A percentile compares a stretch with the other conserved stretches of the same genome.
Conservation (phyloP, 306 rosid species). For the Lupinus albus region DNA sequence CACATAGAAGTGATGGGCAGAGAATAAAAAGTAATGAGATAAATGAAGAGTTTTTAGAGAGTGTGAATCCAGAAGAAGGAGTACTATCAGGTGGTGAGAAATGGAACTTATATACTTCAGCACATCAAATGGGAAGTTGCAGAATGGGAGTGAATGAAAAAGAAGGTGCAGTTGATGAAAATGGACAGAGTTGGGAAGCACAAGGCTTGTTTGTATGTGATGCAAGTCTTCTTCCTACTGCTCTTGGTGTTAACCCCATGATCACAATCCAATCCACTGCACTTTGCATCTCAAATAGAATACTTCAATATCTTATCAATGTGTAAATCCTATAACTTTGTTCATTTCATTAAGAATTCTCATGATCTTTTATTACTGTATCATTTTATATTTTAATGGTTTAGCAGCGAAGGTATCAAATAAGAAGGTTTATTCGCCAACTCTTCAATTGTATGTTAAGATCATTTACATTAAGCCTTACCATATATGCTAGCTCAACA, state of each 20-base stretch:
- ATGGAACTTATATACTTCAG: conserved; percentile 57
- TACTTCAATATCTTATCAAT: conserved; percentile 26
- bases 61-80: conserved; percentile 46
- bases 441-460: no score
- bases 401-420: neutral
- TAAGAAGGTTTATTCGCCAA: no score
- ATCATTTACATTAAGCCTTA: no score
- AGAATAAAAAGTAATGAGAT: conserved; percentile 32
- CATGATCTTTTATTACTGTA: neutral
- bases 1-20: conserved; percentile 53
- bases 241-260: conserved; percentile 88
- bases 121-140: conserved; percentile 91
- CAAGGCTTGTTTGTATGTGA: conserved; percentile 72
- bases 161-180: conserved; percentile 68
- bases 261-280: conserved; percentile 78
- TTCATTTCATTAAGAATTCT: neutral
- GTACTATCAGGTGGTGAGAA: conserved; percentile 50
- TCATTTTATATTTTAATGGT: no score
- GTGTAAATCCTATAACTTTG: neutral
- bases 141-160: conserved; percentile 67
- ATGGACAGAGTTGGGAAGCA: conserved; percentile 86
- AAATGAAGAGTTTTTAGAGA: conserved; percentile 40
- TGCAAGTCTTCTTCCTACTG: conserved; percentile 76
- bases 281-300: conserved; percentile 47
- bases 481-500: no score